phyloP scores from a whole-genome alignment of 495 filamentous ascomycete species.

The Aspergillus bertholletiae region DNA sequence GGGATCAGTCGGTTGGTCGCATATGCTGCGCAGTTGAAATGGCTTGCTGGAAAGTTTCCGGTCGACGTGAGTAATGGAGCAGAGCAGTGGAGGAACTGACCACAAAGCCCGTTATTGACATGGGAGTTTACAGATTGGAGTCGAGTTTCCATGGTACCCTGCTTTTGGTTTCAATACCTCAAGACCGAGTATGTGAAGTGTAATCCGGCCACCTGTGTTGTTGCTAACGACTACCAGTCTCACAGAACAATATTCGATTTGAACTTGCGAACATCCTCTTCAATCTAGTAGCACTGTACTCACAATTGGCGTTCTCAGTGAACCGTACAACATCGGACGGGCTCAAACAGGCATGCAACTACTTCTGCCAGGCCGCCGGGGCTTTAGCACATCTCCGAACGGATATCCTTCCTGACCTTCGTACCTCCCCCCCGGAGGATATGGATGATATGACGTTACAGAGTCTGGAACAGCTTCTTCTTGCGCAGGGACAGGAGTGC shows the following conservation, averaged over 20 bases:
- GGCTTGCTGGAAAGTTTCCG: constrained; percentile 93
- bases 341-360: constrained; percentile 84
- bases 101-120: constrained; percentile 3
- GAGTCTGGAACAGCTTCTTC: constrained; percentile 75
- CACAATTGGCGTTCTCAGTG: constrained; percentile 77
- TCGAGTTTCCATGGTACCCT: constrained; percentile 94
- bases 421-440: constrained; percentile 83
- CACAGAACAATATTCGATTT: constrained; percentile 90
- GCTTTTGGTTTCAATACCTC: constrained; percentile 86
- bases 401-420: constrained; percentile 78
- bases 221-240: constrained; percentile 38
- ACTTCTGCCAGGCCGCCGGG: constrained; percentile 85
- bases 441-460: constrained; percentile 89
- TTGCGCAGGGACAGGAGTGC: constrained; percentile 94
- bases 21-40: constrained; percentile 91
- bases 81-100: not conserved
- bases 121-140: constrained; percentile 65
- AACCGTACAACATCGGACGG: constrained; percentile 81
- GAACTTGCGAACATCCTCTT: constrained; percentile 91
- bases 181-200: constrained; percentile 52
- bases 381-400: constrained; percentile 76
- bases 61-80: constrained; percentile 68
- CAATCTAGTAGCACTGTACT: constrained; percentile 91
- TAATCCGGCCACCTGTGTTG: not conserved
- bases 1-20: constrained; percentile 81